Base-by-base conservation (phyloP, 352 stramenopile species). In the Detonula confervacea region DNA sequence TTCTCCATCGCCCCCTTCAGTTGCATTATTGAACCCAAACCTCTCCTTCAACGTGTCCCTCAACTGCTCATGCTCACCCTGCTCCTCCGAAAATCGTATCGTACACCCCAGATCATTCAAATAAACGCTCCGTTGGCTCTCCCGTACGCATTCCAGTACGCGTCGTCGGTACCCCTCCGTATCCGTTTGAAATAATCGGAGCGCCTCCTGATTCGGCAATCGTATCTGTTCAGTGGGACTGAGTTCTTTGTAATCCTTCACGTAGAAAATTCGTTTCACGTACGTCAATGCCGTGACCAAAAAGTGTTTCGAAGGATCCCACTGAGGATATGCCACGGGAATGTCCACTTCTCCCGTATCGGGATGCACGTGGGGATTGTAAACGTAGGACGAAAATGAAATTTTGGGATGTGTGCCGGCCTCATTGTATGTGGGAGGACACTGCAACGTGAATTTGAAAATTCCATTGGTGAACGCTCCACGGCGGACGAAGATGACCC, bases 261-360 rank as follows among this genome's bases (percentile, higher is more conserved):
- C 95, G 89, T 98, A 98, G 90, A 98, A 98, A 69, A 98, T 97
- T 68, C 96, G 97, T 86, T 98, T 98, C 49, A 98, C 85, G 87
- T 97, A 98, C 1, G 96, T 98, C 42, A 98, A 88, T 42, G 97
- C 95, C 9, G 95, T 97, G 7, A 98, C 95, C 85, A 98, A 95
- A 87, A 97, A 98, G 80, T 98, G 95, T 29, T 96, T 89, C 47
- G 96, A 95, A 1, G 95, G 94, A 73, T 98, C 94, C 96, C 96
- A 98, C 57, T 93, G 89, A 0, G 95, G 95, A 65, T 98, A 98
- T 67, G 96, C 95, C 0, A 91, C 89, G 72, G 91, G 94, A 27
- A 98, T 76, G 79, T 98, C 96, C 27, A 98, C 83, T 70, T 97
- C 93, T 66, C 95, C 95, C 9, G 92, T 97, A 67, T 95, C 84